phyloP scores from a whole-genome alignment of 192 early-diverging fungal genomes.

The Mortierella claussenii region DNA sequence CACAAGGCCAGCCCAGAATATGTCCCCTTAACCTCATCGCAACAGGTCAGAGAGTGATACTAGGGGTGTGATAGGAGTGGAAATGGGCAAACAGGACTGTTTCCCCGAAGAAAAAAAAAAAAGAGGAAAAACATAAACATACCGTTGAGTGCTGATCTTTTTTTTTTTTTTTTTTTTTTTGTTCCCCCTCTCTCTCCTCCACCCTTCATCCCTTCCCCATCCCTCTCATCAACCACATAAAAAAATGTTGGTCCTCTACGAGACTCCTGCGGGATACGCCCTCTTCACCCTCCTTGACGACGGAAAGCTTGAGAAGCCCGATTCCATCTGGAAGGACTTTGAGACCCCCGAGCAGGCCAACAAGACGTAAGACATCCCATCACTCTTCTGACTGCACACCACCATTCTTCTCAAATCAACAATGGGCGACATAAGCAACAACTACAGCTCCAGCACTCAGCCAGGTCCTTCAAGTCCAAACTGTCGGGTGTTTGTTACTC shows the following conservation, averaged over 20 bases:
- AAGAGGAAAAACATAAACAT: constrained; percentile 23
- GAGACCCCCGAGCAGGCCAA: constrained; percentile 89
- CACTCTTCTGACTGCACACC: no score
- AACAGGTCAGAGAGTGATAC: no score
- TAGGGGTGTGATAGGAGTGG: not conserved
- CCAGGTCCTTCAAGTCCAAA: no score
- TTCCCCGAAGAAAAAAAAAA: not conserved
- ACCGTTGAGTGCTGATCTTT: constrained; percentile 13
- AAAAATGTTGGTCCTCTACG: constrained; percentile 93
- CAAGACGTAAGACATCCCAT: constrained; percentile 85
- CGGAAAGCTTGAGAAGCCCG: constrained; percentile 87
- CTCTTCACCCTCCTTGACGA: constrained; percentile 96
- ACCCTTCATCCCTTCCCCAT: constrained; percentile 12
- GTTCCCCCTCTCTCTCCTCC: not conserved
- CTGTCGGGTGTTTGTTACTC: no score
- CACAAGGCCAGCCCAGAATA: no score
- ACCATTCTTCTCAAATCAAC: constrained; percentile 5
- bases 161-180: constrained; percentile 29
- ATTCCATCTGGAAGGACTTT: constrained; percentile 90
- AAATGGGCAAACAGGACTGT: constrained; percentile 4
- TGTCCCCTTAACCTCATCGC: no score
- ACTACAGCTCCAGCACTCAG: not conserved
- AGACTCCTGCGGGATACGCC: constrained; percentile 97
- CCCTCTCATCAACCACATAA: constrained; percentile 14
- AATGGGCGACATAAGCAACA: not conserved